phyloP scores from a whole-genome alignment of 208 protist genomes.

The Borovskyia barvae region DNA sequence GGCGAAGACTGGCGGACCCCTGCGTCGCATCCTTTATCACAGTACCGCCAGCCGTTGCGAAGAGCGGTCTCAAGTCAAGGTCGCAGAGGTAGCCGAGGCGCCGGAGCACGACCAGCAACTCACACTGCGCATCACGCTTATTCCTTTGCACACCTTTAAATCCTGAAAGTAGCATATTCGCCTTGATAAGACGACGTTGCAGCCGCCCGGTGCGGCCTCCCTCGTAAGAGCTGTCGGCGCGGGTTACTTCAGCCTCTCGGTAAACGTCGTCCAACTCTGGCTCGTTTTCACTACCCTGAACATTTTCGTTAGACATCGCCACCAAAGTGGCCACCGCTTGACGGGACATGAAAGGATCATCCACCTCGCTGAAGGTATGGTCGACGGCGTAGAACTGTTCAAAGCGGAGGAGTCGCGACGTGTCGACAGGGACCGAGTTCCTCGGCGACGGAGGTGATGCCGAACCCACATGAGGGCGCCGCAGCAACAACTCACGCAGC shows the following conservation, averaged over 20 bases:
- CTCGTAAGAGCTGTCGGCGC: slow-evolving; percentile 1
- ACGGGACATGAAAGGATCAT: slow-evolving; percentile 47
- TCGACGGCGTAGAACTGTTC: slow-evolving; percentile 57
- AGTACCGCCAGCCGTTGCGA: neutral
- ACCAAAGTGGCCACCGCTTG: slow-evolving; percentile 24
- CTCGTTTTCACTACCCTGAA: slow-evolving; percentile 16
- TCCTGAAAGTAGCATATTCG: slow-evolving; percentile 46
- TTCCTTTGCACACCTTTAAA: slow-evolving; percentile 42
- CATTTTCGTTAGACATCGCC: slow-evolving; percentile 26
- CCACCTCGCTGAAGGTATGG: slow-evolving; percentile 43
- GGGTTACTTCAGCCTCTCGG: slow-evolving; percentile 20
- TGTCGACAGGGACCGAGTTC: neutral
- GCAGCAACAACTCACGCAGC: slow-evolving; percentile 35
- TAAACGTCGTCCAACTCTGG: slow-evolving; percentile 22
- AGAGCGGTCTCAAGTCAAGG: slow-evolving; percentile 17
- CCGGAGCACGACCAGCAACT: slow-evolving; percentile 61
- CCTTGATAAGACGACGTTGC: slow-evolving; percentile 25
- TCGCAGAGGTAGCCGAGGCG: slow-evolving; percentile 76
- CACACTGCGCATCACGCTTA: slow-evolving; percentile 52
- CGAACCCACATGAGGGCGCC: neutral
- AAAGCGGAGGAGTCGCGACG: slow-evolving; percentile 41
- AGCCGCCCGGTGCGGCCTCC: slow-evolving; percentile 14
- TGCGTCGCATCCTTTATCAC: neutral
- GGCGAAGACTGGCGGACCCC: neutral
- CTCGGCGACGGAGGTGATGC: neutral